These are phyloP conservation scores for Cornus florida DNA, from an alignment of 148 eudicot species.

Conservation along the genomic window DNA sequence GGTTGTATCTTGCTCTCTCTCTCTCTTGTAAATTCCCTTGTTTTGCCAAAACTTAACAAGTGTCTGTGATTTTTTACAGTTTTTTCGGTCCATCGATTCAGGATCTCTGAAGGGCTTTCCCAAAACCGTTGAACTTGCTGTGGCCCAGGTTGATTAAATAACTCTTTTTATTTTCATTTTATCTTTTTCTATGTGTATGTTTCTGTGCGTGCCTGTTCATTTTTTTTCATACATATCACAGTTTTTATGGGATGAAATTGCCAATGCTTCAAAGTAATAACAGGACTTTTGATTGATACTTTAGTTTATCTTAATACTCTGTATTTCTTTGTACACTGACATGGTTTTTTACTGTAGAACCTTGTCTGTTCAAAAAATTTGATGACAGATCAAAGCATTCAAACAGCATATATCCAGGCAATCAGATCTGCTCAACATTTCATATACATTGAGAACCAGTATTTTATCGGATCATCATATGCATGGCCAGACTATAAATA, in stretches of 20 bases:
- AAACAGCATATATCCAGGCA: conserved; percentile 93
- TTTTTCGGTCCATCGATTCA: conserved; percentile 95
- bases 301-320: background rate
- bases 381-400: conserved; percentile 92
- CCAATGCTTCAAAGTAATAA: background rate
- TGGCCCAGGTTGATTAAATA: conserved; percentile 52
- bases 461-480: conserved; percentile 93
- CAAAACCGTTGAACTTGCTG: conserved; percentile 45
- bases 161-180: background rate
- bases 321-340: background rate
- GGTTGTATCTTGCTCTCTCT: conserved; percentile 33
- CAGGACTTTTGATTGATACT: background rate
- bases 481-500: conserved; percentile 90
- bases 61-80: conserved; percentile 33
- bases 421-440: conserved; percentile 97
- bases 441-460: conserved; percentile 92
- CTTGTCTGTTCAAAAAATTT: conserved; percentile 72
- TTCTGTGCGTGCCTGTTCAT: background rate
- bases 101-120: conserved; percentile 93
- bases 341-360: conserved; percentile 56
- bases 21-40: background rate
- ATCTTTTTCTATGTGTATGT: background rate
- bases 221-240: background rate
- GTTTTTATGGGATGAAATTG: background rate
- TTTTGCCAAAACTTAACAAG: background rate